A percentile compares a stretch with the other conserved stretches of the same genome.
These are phyloP conservation scores for Psidium guajava DNA, from an alignment of 345 rosid genomes.

Conservation along the genomic window DNA sequence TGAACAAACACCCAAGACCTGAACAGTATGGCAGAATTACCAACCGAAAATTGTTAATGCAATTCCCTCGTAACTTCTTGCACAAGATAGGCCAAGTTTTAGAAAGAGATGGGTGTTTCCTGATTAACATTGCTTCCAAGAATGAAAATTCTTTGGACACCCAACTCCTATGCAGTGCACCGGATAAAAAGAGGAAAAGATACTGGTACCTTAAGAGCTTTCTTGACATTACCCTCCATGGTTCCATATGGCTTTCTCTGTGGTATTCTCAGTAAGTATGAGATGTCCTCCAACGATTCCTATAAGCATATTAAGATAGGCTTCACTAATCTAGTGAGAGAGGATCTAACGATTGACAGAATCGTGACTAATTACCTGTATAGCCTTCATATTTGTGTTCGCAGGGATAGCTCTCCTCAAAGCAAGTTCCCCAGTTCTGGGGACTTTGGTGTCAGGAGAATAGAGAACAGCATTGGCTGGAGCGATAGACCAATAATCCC, in stretches of 20 bases:
- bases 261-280: slow-evolving; percentile 84
- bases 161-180: not conserved
- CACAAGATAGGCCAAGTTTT: not conserved
- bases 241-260: slow-evolving; percentile 96
- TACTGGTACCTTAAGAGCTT: slow-evolving; percentile 58
- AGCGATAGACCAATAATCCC: slow-evolving; percentile 28
- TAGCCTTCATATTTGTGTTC: slow-evolving; percentile 72
- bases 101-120: not conserved
- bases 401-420: slow-evolving; percentile 88
- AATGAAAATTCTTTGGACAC: not conserved
- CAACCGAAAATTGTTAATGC: not conserved
- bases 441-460: slow-evolving; percentile 84
- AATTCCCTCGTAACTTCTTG: not conserved
- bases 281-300: slow-evolving; percentile 85
- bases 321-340: not conserved
- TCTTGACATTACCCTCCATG: slow-evolving; percentile 92
- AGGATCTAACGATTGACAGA: not conserved
- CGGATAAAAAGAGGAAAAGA: not conserved
- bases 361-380: slow-evolving; percentile 39
- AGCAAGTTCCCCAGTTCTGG: slow-evolving; percentile 94
- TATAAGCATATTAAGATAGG: slow-evolving; percentile 14
- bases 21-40: not conserved
- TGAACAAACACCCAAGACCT: not conserved
- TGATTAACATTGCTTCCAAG: not conserved
- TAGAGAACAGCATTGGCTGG: slow-evolving; percentile 77